Conservation (phyloP, 2,329 filamentous ascomycete species). For the Cladorrhinum sp. region DNA sequence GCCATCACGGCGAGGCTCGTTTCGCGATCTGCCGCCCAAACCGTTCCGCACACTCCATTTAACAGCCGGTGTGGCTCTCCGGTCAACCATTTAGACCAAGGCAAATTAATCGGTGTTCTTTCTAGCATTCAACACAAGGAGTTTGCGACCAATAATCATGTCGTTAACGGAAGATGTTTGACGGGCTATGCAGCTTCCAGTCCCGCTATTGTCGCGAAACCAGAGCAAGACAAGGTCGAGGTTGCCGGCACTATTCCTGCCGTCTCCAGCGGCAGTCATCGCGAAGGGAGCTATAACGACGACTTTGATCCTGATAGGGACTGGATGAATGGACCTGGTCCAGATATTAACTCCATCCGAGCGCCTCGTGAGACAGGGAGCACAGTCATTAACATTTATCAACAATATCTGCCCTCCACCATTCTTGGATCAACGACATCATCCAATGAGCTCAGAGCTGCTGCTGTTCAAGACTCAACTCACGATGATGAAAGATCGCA, state of each 20-base stretch:
- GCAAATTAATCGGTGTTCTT: background rate
- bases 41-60: background rate
- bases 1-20: constrained; percentile 35
- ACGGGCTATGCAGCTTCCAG: constrained; percentile 4
- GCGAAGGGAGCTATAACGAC: background rate
- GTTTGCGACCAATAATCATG: background rate
- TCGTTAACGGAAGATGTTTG: constrained; percentile 12
- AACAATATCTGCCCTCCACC: constrained; percentile 28
- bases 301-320: constrained; percentile 7
- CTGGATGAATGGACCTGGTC: constrained; percentile 6
- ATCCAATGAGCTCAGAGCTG: background rate
- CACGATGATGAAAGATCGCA: background rate
- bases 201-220: background rate
- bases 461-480: background rate
- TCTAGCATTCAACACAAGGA: constrained; percentile 10
- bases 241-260: background rate
- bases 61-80: constrained; percentile 9
- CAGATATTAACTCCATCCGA: constrained; percentile 2
- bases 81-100: constrained; percentile 10
- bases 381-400: constrained; percentile 35
- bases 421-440: constrained; percentile 11
- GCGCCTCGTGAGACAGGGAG: constrained; percentile 24
- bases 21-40: constrained; percentile 9
- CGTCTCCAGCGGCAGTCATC: background rate
- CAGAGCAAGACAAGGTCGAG: background rate